Base-by-base conservation (phyloP, 345 rosid genomes). In the Durio zibethinus region DNA sequence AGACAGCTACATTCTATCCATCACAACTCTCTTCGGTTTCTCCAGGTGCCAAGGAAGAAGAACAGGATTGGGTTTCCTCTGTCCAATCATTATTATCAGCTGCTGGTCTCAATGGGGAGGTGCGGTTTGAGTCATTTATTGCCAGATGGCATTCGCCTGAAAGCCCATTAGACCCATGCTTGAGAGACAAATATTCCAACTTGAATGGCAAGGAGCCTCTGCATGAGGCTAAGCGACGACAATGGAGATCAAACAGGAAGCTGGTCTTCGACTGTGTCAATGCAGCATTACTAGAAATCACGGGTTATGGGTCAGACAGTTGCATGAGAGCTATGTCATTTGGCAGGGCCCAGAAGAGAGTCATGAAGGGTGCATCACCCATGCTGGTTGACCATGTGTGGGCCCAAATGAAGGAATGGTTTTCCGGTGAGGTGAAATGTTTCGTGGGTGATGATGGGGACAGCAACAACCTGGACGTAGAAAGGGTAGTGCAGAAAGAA, bases 191-290 rank as follows among this genome's bases (percentile, higher is more conserved):
- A 76, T 86, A 83, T 73, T 81, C 85, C 43, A 82, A 82, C 69
- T 57, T 67, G 57, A 78, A 84, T 53, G 84, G 87, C 42, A 88
- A 87, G 83, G 89, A 86, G 52, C 83, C 83, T 42, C 54, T 90
- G 79, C 89, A 88, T 0, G 99, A 91, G 88, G 91, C 93, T 3
- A 90, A 83, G 82, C 86, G 86, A 77, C 85, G 94, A 84, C 92
- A 89, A 79, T 74, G 87, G 75, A 80, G 91, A 67, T 90, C 97
- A 43, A 87, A 79, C 80, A 66, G 80, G 77, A 94, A 88, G 82
- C 97, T 94, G 4, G 80, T 85, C 2, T 94, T 91, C 14, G 98
- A 94, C 87, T 84, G 89, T 79, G 90, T 92, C 50, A 92, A 90
- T 83, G 85, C 84, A 59, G 90, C 86, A 59, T 80, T 94, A n/a